Base-by-base conservation (phyloP, 2,329 filamentous ascomycete genomes). In the Canariomyces notabilis region DNA sequence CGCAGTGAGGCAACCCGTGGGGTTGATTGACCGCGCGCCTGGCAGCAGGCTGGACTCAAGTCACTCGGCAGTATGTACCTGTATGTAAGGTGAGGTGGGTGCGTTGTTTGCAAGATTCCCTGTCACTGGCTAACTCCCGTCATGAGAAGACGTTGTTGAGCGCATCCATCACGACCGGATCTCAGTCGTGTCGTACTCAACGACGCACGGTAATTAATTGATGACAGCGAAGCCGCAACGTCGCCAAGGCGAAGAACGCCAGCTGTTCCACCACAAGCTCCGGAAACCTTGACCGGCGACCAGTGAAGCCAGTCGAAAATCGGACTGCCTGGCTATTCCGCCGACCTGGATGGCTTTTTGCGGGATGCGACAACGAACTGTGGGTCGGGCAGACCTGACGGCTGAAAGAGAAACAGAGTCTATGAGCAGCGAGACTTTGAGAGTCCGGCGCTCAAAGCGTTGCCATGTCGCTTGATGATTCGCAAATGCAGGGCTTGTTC, bases 231-330 rank as follows among this genome's bases (percentile, higher is more conserved):
- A 29, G 26, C 26, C 26, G 36, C 48, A 44, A 41, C 48, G 12
- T 32, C 9, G n/a, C n/a, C n/a, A n/a, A n/a, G n/a, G n/a, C n/a
- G n/a, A 15, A 51, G 45, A 48, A 46, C 37, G 49, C 49, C 49
- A 32, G 34, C 33, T 22, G 26, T 46, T 52, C 37, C 43, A 46
- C 49, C 49, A 41, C 32, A 29, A 43, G 42, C 39, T 23, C 9
- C 38, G 43, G 42, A 42, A 49, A 9, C 26, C 14, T 29, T 29
- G 26, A 29, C 14, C 26, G 26, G 7, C 26, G 15, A 22, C 23
- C 33, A 16, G 15, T 37, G 41, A 16, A 14, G 19, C 18, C n/a
- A n/a, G n/a, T n/a, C n/a, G n/a, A n/a, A n/a, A n/a, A n/a, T n/a
- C n/a, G n/a, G n/a, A n/a, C n/a, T n/a, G n/a, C n/a, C n/a, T n/a